A percentile compares a stretch with the other conserved stretches of the same genome.
Evolutionary conservation across 371 early-diverging fungal species (phyloP).

Genomic region (Mucor mucedo): DNA sequence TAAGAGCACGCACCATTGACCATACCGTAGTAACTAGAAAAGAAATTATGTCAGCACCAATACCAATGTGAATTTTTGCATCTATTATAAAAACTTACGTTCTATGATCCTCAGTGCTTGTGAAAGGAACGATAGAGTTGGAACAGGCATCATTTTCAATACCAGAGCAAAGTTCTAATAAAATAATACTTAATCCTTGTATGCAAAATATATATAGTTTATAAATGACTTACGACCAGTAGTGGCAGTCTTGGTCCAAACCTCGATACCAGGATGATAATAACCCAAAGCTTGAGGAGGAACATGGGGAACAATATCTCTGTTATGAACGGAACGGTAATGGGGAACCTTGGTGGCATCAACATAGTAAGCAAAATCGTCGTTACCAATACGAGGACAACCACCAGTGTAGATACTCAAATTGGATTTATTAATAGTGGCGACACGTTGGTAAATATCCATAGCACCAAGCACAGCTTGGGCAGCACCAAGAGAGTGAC

Average conservation of each 20-base stretch:
- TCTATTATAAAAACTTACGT: constrained; percentile 4
- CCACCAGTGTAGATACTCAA: constrained; percentile 28
- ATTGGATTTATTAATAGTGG: constrained; percentile 15
- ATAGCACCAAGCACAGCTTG: constrained; percentile 29
- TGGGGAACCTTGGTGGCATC: constrained; percentile 25
- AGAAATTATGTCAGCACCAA: background rate
- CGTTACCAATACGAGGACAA: constrained; percentile 36
- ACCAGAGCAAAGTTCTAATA: constrained; percentile 30
- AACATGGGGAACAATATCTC: constrained; percentile 36
- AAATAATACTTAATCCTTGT: background rate
- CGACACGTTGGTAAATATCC: constrained; percentile 27
- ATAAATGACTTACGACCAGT: constrained; percentile 19
- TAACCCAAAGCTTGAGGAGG: constrained; percentile 33
- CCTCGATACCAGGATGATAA: constrained; percentile 37
- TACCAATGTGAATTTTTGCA: background rate
- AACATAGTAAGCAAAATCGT: constrained; percentile 33
- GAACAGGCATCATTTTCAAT: constrained; percentile 31
- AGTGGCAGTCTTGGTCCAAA: constrained; percentile 23
- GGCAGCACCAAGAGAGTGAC: constrained; percentile 36
- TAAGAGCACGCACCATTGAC: constrained; percentile 10
- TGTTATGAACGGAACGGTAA: constrained; percentile 27
- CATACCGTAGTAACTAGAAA: constrained; percentile 9
- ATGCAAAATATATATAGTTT: background rate
- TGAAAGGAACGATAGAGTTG: constrained; percentile 35
- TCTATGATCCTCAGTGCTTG: constrained; percentile 28